Evolutionary conservation across 139 green algal genomes (phyloP), one percentile per base, ranked within the genome.

Genomic region (Coelastrella sp.): DNA sequence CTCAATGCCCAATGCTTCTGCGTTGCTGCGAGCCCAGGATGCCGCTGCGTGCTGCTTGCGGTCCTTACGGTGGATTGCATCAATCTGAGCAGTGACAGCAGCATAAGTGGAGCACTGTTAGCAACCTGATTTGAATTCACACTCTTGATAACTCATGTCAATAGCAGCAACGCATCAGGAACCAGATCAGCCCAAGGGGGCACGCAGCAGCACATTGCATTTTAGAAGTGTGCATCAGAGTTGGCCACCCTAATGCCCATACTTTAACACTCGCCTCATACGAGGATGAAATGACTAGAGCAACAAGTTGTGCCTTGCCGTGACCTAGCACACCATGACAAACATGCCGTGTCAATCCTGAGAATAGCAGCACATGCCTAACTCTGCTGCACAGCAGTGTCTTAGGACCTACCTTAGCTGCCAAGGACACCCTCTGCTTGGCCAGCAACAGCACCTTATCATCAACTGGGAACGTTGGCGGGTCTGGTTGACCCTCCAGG

Each of bases 381-480:
- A 56, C 24, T 8, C 5, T 68, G 68, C 57, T 84, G 61, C 14
- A 12, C 58, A n/a, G 65, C 79, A 56, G 84, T 15, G 6, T 25
- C 68, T 82, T 70, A 70, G 61, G 61, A 15, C 84, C 8, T 61
- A 95, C 92, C 90, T 93, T 87, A 6, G 84, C 84, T 75, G 95
- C 94, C n/a, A 97, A 75, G 73, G 92, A 84, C 20, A 84, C 63
- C 24, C 90, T 76, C 57, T 87, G 82, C 57, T 90, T 72, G 27
- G 85, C 90, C 81, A 89, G 57, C 10, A 20, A 7, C 78, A 94
- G n/a, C 60, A 92, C 15, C 15, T 57, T 22, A 14, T 84, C 35
- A 78, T 97, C 95, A 22, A 99, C 65, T 0, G 97, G 96, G 92
- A 98, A 99, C 59, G 91, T 56, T 6, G 94, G 95, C 7, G 95